phyloP scores from a whole-genome alignment of 2,329 filamentous ascomycete species.

The Pseudocercospora macadamiae region DNA sequence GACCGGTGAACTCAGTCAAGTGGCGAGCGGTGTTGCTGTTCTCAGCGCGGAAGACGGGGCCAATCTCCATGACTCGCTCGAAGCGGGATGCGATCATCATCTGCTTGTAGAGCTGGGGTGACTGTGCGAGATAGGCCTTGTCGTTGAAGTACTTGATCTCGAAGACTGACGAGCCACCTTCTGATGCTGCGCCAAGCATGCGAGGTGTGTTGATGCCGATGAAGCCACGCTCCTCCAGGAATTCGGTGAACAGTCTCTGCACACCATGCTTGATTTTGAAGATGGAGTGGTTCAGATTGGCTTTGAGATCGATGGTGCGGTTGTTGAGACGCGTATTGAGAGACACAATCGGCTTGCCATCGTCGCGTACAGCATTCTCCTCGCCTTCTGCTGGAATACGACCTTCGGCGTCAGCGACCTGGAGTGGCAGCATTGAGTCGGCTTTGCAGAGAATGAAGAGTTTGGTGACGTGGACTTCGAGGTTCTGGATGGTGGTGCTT shows the following conservation, averaged over 20 bases:
- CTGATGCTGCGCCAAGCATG: constrained; percentile 84
- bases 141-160: constrained; percentile 85
- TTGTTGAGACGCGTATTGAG: constrained; percentile 88
- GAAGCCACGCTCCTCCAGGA: constrained; percentile 74
- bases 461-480: constrained; percentile 87
- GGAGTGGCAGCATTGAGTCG: constrained; percentile 63
- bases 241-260: constrained; percentile 73
- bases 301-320: constrained; percentile 87
- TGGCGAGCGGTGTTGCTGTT: constrained; percentile 82
- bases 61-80: constrained; percentile 76
- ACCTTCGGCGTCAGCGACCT: constrained; percentile 56
- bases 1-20: constrained; percentile 85
- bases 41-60: constrained; percentile 83
- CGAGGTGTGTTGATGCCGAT: constrained; percentile 87
- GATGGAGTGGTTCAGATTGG: constrained; percentile 87
- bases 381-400: constrained; percentile 52
- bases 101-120: constrained; percentile 86
- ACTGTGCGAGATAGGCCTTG: constrained; percentile 78
- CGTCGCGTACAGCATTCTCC: constrained; percentile 50
- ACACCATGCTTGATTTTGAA: constrained; percentile 71
- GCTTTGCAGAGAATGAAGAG: constrained; percentile 75
- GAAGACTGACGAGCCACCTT: constrained; percentile 93
- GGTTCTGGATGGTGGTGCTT: constrained; percentile 76
- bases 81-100: constrained; percentile 79
- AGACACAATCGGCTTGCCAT: constrained; percentile 69